phyloP scores from a whole-genome alignment of 805 yeast species.

The Lipomyces sp. region DNA sequence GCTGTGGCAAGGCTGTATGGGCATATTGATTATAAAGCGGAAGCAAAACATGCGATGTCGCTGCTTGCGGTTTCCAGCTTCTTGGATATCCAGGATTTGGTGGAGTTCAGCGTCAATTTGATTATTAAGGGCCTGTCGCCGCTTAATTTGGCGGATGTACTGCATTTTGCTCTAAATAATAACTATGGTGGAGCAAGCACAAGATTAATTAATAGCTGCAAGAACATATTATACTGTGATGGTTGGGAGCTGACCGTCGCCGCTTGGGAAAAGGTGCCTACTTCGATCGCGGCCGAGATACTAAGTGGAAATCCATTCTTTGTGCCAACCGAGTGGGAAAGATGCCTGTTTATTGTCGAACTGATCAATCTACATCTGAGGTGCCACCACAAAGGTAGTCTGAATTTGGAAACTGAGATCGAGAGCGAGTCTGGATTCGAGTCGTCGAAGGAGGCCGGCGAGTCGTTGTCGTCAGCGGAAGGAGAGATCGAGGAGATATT shows the following conservation, averaged over 20 bases:
- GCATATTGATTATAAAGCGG: conserved; percentile 38
- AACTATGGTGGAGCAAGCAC: conserved; percentile 50
- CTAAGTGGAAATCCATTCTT: conserved; percentile 52
- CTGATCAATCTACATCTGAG: conserved; percentile 13
- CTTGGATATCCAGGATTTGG: conserved; percentile 47
- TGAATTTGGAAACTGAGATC: not conserved
- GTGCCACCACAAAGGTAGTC: not conserved
- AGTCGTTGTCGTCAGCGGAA: not conserved
- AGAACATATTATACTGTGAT: conserved; percentile 46
- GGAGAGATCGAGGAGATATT: not conserved
- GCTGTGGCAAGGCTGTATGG: conserved; percentile 51
- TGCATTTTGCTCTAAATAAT: conserved; percentile 45
- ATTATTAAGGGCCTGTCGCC: conserved; percentile 41
- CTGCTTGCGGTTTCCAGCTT: conserved; percentile 53
- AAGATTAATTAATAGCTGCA: conserved; percentile 46
- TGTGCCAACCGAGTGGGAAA: conserved; percentile 55
- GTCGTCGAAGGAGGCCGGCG: not conserved
- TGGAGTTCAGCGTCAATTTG: conserved; percentile 44
- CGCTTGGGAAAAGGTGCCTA: conserved; percentile 51
- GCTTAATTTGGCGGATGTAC: conserved; percentile 40
- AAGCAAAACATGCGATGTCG: conserved; percentile 40
- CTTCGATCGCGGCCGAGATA: conserved; percentile 43
- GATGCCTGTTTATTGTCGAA: conserved; percentile 45
- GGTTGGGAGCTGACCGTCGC: conserved; percentile 50
- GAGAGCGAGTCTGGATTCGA: not conserved